Base-by-base conservation (phyloP, 129 eudicot species). In the Artemisia annua region DNA sequence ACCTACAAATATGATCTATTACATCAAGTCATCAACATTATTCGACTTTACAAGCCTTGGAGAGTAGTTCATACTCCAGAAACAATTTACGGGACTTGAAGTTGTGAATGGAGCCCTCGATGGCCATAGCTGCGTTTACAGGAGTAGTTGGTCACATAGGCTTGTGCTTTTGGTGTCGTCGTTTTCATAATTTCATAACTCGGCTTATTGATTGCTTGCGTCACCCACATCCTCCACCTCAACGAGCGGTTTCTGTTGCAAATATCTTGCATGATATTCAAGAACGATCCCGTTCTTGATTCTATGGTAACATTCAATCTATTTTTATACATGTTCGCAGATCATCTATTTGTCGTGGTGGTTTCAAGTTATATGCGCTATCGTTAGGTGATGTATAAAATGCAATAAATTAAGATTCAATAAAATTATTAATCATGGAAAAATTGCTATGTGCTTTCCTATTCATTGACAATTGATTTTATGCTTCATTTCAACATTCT, bases 141-240 rank as follows among this genome's bases (percentile, higher is more conserved):
- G 82, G 85, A 67, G 65, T 81, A 24, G 12, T 72, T 43, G 85
- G 85, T 2, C 78, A 76, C 8, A 9, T 77, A 1, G 82, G 85
- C 12, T 39, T 77, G 44, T 55, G 66, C 26, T 55, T 70, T 59
- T 77, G 82, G 78, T 76, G 75, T 81, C 74, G 76, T 10, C 82
- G 75, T 46, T 10, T 72, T 9, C 72, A 63, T 17, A 72, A 81
- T 62, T 73, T 71, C 53, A 4, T 81, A 10, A 60, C 43, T 16
- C 72, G 75, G 2, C 68, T 77, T 28, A 35, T 69, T 70, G 81
- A 77, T 69, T 69, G 81, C 56, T 57, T 77, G 3, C 80, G 77
- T 2, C 80, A 77, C 2, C 81, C 76, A 11, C 76, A 63, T 48
- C 71, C 73, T 60, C 84, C 76, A 19, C 80, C 80, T 28, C 84